Evolutionary conservation across 1,284 basidiomycete species (phyloP).

Genomic region (Sanghuangporus baumii): DNA sequence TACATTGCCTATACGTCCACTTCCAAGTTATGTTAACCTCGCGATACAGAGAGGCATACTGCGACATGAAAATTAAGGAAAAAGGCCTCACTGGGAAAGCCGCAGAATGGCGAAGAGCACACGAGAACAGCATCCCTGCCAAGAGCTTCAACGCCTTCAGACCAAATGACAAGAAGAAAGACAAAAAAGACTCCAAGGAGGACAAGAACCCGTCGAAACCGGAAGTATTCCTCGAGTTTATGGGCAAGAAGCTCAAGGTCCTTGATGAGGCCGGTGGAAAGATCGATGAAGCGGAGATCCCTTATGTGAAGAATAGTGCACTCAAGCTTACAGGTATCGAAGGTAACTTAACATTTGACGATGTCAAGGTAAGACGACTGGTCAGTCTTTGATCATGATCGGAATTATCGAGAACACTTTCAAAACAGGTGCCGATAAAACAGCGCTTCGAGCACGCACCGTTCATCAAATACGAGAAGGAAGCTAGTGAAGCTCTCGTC

Average conservation of each 20-base stretch:
- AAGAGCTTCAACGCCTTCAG: slow-evolving; percentile 86
- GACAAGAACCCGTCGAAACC: slow-evolving; percentile 39
- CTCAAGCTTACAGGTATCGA: slow-evolving; percentile 71
- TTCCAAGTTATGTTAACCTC: neutral
- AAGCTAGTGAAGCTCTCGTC: slow-evolving; percentile 41
- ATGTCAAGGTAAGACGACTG: slow-evolving; percentile 52
- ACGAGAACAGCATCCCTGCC: slow-evolving; percentile 44
- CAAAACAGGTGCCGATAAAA: slow-evolving; percentile 59
- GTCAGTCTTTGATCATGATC: slow-evolving; percentile 16
- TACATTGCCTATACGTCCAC: slow-evolving; percentile 8
- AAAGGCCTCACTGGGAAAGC: slow-evolving; percentile 78
- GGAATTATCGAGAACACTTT: slow-evolving; percentile 21
- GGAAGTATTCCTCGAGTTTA: slow-evolving; percentile 64
- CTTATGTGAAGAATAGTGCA: slow-evolving; percentile 66
- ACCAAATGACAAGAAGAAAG: slow-evolving; percentile 54
- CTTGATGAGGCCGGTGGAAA: slow-evolving; percentile 62
- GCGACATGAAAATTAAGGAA: slow-evolving; percentile 96
- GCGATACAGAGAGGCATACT: slow-evolving; percentile 71
- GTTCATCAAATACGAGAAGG: slow-evolving; percentile 64
- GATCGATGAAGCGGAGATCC: slow-evolving; percentile 67
- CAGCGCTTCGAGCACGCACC: slow-evolving; percentile 73
- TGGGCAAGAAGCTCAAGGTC: slow-evolving; percentile 59
- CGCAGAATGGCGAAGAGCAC: slow-evolving; percentile 38
- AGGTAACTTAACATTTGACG: slow-evolving; percentile 58
- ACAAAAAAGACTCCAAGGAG: slow-evolving; percentile 33